Evolutionary conservation across 192 early-diverging fungal genomes (phyloP).

Genomic region (Entophlyctis helioformis): DNA sequence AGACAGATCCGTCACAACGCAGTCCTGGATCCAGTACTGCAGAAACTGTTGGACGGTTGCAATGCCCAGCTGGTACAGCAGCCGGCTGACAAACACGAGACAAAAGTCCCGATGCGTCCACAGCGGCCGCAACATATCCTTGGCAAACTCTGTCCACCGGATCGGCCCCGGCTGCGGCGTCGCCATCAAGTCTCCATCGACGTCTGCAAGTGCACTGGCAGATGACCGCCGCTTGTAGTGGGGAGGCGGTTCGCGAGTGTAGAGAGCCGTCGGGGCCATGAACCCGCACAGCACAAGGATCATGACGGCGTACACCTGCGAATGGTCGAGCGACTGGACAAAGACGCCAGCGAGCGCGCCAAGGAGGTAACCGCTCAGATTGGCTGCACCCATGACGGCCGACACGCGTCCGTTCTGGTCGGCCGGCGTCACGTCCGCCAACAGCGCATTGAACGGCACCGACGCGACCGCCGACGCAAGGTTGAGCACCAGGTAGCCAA

Average conservation of each 20-base stretch:
- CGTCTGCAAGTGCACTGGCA: too few relatives aligned
- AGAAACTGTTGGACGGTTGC: constrained; percentile 35
- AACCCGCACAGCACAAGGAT: constrained; percentile 5
- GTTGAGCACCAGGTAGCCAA: constrained; percentile 21
- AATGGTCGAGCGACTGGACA: constrained; percentile 9
- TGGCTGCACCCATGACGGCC: constrained; percentile 25
- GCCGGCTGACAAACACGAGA: constrained; percentile 27
- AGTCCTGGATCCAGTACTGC: constrained; percentile 37
- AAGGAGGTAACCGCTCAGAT: constrained; percentile 20
- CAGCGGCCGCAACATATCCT: constrained; percentile 19
- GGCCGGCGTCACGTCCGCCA: constrained; percentile 27
- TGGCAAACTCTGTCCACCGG: constrained; percentile 13
- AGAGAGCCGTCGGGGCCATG: too few relatives aligned
- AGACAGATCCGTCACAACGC: constrained; percentile 12
- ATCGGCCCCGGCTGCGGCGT: constrained; percentile 1
- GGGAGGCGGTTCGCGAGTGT: too few relatives aligned
- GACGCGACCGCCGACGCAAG: constrained; percentile 10
- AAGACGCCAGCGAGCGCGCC: constrained; percentile 27
- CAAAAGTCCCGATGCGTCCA: constrained; percentile 18
- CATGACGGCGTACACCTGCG: constrained; percentile 15
- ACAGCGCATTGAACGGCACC: constrained; percentile 33
- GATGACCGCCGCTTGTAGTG: too few relatives aligned
- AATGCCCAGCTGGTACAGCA: constrained; percentile 35
- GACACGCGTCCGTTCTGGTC: constrained; percentile 23
- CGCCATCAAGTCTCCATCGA: too few relatives aligned